Conservation (phyloP, 1,139 yeast species). For the Petasospora fabianii region DNA sequence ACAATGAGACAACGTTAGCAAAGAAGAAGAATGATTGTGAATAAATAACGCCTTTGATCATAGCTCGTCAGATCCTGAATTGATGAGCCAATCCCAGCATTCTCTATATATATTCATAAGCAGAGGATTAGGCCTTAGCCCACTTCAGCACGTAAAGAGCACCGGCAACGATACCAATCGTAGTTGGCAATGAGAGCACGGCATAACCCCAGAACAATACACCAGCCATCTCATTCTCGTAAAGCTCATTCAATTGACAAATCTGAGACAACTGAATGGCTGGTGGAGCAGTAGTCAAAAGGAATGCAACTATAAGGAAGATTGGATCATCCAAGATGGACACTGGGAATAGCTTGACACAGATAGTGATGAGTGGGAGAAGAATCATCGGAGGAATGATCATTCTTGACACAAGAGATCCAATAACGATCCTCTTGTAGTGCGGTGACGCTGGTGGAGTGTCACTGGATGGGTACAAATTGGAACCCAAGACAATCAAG, state of each 20-base stretch:
- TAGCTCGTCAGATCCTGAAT: no score
- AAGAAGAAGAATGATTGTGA: no score
- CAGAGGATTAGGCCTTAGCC: constrained; percentile 20
- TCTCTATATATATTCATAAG: no score
- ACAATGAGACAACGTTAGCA: no score
- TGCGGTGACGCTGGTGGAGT: constrained; percentile 62
- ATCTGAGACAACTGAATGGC: constrained; percentile 78
- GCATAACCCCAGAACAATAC: constrained; percentile 78
- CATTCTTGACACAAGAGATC: constrained; percentile 70
- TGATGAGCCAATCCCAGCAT: no score
- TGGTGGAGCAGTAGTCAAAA: constrained; percentile 72
- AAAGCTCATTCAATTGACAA: constrained; percentile 59
- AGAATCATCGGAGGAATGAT: constrained; percentile 62
- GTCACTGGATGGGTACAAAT: constrained; percentile 62
- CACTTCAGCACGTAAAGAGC: constrained; percentile 44
- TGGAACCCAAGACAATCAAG: constrained; percentile 71
- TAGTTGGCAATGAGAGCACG: constrained; percentile 67
- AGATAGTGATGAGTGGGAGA: constrained; percentile 57
- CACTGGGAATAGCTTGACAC: constrained; percentile 58
- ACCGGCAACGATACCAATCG: constrained; percentile 64
- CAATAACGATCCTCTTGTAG: constrained; percentile 57
- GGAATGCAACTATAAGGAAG: constrained; percentile 66
- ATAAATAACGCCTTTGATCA: no score
- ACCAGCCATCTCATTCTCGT: constrained; percentile 69
- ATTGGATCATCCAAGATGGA: constrained; percentile 77